Conservation (phyloP, 768 basidiomycete genomes). For the Pleurotus platypus region DNA sequence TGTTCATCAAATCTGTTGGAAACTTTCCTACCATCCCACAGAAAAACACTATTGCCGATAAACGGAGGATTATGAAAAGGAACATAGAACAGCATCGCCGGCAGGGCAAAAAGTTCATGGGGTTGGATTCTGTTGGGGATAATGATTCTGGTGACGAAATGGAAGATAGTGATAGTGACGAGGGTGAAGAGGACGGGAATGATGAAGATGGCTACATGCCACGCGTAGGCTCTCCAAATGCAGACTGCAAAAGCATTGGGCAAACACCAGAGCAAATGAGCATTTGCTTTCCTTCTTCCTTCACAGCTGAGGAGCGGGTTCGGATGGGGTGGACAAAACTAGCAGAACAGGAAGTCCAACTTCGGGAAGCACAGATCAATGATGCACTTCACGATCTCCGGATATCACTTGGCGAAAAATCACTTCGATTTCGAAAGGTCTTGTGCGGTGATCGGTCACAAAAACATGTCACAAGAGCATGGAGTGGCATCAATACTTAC, state of each 20-base stretch:
- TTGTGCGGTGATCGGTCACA: neutral
- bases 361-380: constrained; percentile 13
- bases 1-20: neutral
- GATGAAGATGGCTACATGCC: neutral
- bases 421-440: constrained; percentile 1
- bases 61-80: neutral
- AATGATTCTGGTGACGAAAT: neutral
- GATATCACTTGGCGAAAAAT: neutral
- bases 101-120: neutral
- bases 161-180: neutral
- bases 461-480: neutral
- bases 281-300: constrained; percentile 9
- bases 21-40: neutral
- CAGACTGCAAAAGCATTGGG: neutral
- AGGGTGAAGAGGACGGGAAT: constrained; percentile 1
- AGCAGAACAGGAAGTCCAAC: constrained; percentile 13
- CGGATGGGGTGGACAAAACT: constrained; percentile 9
- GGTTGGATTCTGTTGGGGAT: neutral
- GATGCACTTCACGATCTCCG: constrained; percentile 18
- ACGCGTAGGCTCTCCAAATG: neutral
- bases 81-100: neutral
- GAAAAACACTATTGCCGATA: neutral
- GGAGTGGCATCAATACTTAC: neutral
- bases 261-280: neutral
- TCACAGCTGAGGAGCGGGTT: constrained; percentile 6